These are phyloP conservation scores for Areca catechu DNA, from an alignment of 176 grass and related monocot species.

Conservation along the genomic window DNA sequence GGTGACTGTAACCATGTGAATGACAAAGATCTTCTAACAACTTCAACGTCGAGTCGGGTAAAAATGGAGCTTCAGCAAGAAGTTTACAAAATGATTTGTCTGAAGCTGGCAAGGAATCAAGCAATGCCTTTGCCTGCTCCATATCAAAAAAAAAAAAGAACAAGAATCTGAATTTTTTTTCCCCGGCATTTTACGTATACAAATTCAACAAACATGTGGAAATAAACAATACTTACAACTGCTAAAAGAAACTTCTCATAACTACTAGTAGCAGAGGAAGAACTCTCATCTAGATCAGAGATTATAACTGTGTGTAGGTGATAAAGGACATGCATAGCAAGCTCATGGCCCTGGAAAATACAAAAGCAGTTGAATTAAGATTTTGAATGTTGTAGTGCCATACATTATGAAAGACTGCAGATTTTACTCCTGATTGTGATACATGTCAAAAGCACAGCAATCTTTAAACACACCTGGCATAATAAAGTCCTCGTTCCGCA, in stretches of 20 bases:
- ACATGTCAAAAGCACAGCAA: too few relatives aligned
- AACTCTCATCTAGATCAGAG: slow-evolving; percentile 36
- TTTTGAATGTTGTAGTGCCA: background rate
- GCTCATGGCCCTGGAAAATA: slow-evolving; percentile 62
- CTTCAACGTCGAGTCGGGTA: slow-evolving; percentile 58
- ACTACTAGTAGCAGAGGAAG: slow-evolving; percentile 34
- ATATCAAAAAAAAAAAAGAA: slow-evolving; percentile 17
- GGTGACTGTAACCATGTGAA: slow-evolving; percentile 40
- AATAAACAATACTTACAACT: slow-evolving; percentile 58
- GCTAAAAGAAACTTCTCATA: slow-evolving; percentile 92
- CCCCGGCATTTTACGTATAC: background rate
- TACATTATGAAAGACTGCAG: too few relatives aligned
- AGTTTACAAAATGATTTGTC: slow-evolving; percentile 92
- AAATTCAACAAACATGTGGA: slow-evolving; percentile 7
- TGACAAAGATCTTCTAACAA: slow-evolving; percentile 78
- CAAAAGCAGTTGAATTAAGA: slow-evolving; percentile 1
- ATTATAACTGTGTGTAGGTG: slow-evolving; percentile 41
- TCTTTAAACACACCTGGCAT: too few relatives aligned
- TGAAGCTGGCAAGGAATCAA: slow-evolving; percentile 72
- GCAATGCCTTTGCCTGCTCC: slow-evolving; percentile 62
- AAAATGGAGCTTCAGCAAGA: slow-evolving; percentile 68
- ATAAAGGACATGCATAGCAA: slow-evolving; percentile 90
- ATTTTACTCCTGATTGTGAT: too few relatives aligned
- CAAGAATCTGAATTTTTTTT: too few relatives aligned
- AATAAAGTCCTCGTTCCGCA: too few relatives aligned